A percentile compares a stretch with the other conserved stretches of the same genome.
phyloP scores from a whole-genome alignment of 31 red algal species.

The Odonthalia washingtoniensis region DNA sequence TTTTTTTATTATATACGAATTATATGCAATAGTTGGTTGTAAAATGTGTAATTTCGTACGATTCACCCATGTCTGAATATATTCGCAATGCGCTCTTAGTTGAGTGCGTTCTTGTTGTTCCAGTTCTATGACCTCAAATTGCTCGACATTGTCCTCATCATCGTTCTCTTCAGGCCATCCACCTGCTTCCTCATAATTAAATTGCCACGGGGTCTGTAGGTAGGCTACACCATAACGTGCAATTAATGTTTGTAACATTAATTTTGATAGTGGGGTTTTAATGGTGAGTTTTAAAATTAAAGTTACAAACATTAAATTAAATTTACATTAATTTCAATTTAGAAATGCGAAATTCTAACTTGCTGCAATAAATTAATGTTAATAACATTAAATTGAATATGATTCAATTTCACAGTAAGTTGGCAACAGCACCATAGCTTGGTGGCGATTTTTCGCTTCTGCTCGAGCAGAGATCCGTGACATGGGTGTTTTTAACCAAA shows the following conservation, averaged over 20 bases:
- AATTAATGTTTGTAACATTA: not conserved
- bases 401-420: not conserved
- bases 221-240: not conserved
- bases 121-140: no score
- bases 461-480: not conserved
- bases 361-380: not conserved
- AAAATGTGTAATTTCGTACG: no score
- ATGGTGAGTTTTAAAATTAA: not conserved
- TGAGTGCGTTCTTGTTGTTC: no score
- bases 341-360: not conserved
- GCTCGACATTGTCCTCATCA: no score
- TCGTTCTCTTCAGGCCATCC: no score
- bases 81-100: no score
- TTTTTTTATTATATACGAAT: no score
- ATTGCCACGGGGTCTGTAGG: no score
- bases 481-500: not conserved
- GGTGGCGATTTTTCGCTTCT: not conserved
- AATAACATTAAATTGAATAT: not conserved
- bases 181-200: no score
- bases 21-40: no score
- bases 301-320: not conserved
- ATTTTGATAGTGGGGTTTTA: not conserved
- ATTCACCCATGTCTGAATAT: no score
- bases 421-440: not conserved
- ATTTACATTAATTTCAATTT: not conserved